Evolutionary conservation across 176 grass and related monocot species (phyloP).

Genomic region (Zizania latifolia): DNA sequence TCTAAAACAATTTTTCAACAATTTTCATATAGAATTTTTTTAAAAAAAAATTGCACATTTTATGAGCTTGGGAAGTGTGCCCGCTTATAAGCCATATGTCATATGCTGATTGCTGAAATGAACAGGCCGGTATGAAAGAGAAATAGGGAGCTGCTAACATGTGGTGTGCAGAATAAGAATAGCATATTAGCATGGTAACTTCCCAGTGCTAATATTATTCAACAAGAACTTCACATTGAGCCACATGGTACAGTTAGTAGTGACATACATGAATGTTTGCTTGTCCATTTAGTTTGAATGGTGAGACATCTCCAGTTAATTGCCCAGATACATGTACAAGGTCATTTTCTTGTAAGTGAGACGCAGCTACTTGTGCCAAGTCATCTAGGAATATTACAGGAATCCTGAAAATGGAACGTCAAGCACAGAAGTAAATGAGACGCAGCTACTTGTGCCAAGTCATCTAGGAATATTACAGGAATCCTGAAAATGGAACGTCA

Average conservation of each 20-base stretch:
- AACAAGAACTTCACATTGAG: neutral
- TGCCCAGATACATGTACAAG: slow-evolving; percentile 57
- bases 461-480: slow-evolving; percentile 80
- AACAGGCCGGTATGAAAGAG: neutral
- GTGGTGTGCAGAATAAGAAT: neutral
- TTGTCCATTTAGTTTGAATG: slow-evolving; percentile 46
- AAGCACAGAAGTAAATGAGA: slow-evolving; percentile 22
- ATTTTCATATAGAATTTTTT: too few relatives aligned
- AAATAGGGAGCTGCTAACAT: neutral
- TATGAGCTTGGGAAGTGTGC: too few relatives aligned
- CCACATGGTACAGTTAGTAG: neutral
- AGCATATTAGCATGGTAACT: too few relatives aligned
- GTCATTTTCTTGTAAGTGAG: slow-evolving; percentile 77
- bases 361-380: slow-evolving; percentile 70
- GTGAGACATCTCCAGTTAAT: slow-evolving; percentile 58
- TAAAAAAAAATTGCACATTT: too few relatives aligned
- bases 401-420: slow-evolving; percentile 51
- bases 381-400: slow-evolving; percentile 82
- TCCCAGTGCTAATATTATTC: neutral
- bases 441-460: slow-evolving; percentile 74
- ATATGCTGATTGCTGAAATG: too few relatives aligned
- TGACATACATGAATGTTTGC: slow-evolving; percentile 58
- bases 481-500: slow-evolving; percentile 46
- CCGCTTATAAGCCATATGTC: too few relatives aligned
- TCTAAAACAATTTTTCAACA: too few relatives aligned